These are phyloP conservation scores for Spirogloea muscicola DNA, from an alignment of 139 green algal genomes.

Conservation along the genomic window DNA sequence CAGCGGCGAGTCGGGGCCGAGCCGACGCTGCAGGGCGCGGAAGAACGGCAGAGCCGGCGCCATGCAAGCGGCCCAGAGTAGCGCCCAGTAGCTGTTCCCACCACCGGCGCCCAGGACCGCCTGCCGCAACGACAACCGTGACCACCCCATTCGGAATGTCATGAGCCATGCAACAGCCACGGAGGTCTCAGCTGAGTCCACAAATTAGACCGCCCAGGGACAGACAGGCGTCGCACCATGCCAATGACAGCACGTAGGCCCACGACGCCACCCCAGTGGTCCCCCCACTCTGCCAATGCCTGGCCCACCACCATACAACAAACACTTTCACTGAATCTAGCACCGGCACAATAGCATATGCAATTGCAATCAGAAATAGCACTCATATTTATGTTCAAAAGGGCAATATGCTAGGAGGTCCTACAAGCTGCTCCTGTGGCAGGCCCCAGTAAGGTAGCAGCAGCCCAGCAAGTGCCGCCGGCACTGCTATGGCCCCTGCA, in stretches of 20 bases:
- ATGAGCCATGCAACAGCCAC: not conserved
- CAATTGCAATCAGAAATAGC: no score
- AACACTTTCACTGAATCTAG: no score
- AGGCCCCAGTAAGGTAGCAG: conserved; percentile 3
- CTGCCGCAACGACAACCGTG: not conserved
- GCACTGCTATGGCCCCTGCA: not conserved
- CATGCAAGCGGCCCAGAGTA: not conserved
- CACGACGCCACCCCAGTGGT: not conserved
- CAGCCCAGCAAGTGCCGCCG: not conserved
- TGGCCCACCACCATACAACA: not conserved
- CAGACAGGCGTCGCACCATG: not conserved
- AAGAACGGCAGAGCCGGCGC: conserved; percentile 7
- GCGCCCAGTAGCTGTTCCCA: conserved; percentile 3
- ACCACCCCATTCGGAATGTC: not conserved
- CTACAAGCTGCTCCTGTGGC: conserved; percentile 1
- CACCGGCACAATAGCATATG: no score
- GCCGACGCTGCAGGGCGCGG: not conserved
- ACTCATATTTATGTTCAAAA: no score
- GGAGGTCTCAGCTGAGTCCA: not conserved
- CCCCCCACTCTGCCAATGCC: not conserved
- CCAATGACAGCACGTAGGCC: not conserved
- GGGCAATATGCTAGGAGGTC: no score
- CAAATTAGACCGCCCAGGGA: no score
- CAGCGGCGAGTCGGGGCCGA: conserved; percentile 9
- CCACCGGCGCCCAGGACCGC: not conserved